phyloP scores from a whole-genome alignment of 345 rosid genomes.

The Tarenaya hassleriana region DNA sequence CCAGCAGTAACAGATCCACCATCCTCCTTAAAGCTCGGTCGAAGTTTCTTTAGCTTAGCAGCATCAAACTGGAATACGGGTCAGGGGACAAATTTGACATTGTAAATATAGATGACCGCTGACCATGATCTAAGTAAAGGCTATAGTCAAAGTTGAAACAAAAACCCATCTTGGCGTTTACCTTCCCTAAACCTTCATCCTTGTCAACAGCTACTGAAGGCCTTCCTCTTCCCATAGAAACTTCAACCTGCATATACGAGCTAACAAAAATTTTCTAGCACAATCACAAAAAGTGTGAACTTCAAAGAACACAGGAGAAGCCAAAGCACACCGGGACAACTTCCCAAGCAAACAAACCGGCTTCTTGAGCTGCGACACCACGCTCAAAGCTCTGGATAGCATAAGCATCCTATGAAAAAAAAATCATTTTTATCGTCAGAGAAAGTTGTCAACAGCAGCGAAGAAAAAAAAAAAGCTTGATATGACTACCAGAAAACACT shows the following conservation, averaged over 20 bases:
- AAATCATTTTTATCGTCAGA: too few relatives aligned
- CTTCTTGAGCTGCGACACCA: conserved; percentile 68
- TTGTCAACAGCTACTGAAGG: conserved; percentile 49
- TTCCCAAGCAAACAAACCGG: conserved; percentile 76
- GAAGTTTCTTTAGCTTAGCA: conserved; percentile 70
- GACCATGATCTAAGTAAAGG: neutral
- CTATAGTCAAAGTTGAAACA: neutral
- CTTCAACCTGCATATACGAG: conserved; percentile 58
- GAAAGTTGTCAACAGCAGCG: neutral
- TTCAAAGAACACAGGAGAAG: conserved; percentile 9
- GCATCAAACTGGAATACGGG: conserved; percentile 58
- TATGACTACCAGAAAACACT: neutral
- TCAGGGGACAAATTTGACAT: conserved; percentile 3
- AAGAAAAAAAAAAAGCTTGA: neutral
- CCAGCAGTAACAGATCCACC: conserved; percentile 96
- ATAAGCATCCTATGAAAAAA: conserved; percentile 63
- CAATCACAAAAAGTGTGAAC: conserved; percentile 11
- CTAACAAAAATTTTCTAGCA: conserved; percentile 11
- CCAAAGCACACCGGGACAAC: conserved; percentile 53
- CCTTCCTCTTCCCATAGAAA: conserved; percentile 77
- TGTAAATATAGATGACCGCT: neutral
- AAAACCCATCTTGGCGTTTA: conserved; percentile 17
- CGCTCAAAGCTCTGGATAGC: conserved; percentile 83
- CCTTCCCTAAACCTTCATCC: conserved; percentile 90
- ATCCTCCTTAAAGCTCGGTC: conserved; percentile 76